phyloP scores from a whole-genome alignment of 2,329 filamentous ascomycete species.

The Pyricularia sp. region DNA sequence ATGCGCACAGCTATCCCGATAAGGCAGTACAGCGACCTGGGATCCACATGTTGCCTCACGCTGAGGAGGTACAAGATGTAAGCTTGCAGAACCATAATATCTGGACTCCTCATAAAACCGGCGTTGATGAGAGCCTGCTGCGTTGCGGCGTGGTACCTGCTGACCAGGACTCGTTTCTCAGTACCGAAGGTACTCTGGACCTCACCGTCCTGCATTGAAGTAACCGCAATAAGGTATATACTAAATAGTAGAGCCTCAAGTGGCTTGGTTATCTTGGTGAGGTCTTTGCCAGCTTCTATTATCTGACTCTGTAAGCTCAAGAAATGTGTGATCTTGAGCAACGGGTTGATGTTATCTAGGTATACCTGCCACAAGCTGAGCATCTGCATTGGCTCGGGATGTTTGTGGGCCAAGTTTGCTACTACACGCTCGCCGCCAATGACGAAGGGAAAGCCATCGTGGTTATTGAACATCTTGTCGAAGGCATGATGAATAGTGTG shows the following conservation, averaged over 20 bases:
- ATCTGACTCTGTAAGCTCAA: slow-evolving; percentile 56
- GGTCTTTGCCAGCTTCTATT: slow-evolving; percentile 49
- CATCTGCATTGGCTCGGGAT: slow-evolving; percentile 48
- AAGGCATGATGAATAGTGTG: slow-evolving; percentile 49
- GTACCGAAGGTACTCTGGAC: slow-evolving; percentile 42
- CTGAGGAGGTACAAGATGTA: slow-evolving; percentile 55
- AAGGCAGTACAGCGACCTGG: slow-evolving; percentile 49
- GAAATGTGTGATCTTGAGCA: slow-evolving; percentile 60
- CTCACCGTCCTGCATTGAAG: slow-evolving; percentile 46
- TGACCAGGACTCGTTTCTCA: slow-evolving; percentile 38
- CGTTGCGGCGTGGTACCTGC: slow-evolving; percentile 45
- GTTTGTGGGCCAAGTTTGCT: slow-evolving; percentile 33
- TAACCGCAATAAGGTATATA: slow-evolving; percentile 50
- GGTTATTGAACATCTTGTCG: slow-evolving; percentile 47
- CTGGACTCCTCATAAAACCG: slow-evolving; percentile 56
- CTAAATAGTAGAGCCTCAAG: slow-evolving; percentile 62
- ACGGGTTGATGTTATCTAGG: slow-evolving; percentile 58
- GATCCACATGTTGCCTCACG: slow-evolving; percentile 49
- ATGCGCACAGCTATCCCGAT: slow-evolving; percentile 58
- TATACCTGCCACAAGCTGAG: slow-evolving; percentile 62
- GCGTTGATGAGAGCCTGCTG: slow-evolving; percentile 59
- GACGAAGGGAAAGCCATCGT: slow-evolving; percentile 49
- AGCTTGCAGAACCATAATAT: slow-evolving; percentile 58
- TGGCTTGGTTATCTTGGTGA: slow-evolving; percentile 41
- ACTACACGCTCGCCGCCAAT: slow-evolving; percentile 30